Percentiles rank a stretch among this genome's conserved stretches.
These are phyloP conservation scores for Candida vaughaniae DNA, from an alignment of 805 yeast genomes.

Conservation along the genomic window DNA sequence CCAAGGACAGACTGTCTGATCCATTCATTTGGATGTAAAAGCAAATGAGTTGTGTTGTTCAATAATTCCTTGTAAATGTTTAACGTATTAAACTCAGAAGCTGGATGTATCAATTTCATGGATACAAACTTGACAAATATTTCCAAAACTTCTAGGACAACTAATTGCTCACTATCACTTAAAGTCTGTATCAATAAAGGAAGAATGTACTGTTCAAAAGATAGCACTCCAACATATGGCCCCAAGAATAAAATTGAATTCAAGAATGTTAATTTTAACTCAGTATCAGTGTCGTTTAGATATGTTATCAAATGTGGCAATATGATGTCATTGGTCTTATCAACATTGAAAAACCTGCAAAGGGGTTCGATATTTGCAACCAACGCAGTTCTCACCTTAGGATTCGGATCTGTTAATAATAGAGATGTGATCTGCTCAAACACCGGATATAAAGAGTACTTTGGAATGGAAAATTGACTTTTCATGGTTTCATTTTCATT, in stretches of 20 bases:
- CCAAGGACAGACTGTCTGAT: slow-evolving; percentile 67
- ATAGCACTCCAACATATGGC: slow-evolving; percentile 74
- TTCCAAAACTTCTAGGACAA: slow-evolving; percentile 65
- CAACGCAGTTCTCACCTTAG: slow-evolving; percentile 67
- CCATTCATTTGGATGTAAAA: slow-evolving; percentile 86
- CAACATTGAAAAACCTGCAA: slow-evolving; percentile 81
- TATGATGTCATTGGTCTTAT: slow-evolving; percentile 83
- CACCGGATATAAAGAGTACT: slow-evolving; percentile 45
- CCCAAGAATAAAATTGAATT: slow-evolving; percentile 71
- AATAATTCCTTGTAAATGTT: slow-evolving; percentile 38
- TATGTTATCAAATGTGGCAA: slow-evolving; percentile 90
- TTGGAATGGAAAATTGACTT: slow-evolving; percentile 25
- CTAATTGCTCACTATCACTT: slow-evolving; percentile 80
- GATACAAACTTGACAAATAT: slow-evolving; percentile 34
- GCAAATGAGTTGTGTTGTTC: slow-evolving; percentile 45
- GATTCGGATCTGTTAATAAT: slow-evolving; percentile 66
- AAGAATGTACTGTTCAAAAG: slow-evolving; percentile 82
- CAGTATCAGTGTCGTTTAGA: slow-evolving; percentile 72
- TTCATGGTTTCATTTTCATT: background rate
- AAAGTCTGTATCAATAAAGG: slow-evolving; percentile 84
- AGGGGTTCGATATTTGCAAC: slow-evolving; percentile 71
- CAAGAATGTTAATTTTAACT: slow-evolving; percentile 69
- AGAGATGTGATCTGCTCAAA: slow-evolving; percentile 66
- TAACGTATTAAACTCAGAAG: slow-evolving; percentile 36
- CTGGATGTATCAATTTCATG: slow-evolving; percentile 32